Evolutionary conservation across 2,329 filamentous ascomycete species (phyloP).

Genomic region (Hymenoscyphus fraxineus): DNA sequence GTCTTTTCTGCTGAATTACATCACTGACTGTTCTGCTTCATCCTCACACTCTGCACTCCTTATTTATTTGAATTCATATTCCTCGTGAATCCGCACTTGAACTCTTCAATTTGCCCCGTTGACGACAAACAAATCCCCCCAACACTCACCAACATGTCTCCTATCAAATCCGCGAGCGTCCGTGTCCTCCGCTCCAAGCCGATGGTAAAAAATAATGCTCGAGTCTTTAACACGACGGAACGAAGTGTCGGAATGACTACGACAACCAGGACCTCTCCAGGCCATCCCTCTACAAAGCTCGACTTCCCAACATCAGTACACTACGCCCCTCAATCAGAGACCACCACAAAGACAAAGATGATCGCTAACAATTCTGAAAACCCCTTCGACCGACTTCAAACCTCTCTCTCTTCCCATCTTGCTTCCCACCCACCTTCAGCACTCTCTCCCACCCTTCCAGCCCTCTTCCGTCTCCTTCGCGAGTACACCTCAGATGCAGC

Average conservation of each 20-base stretch:
- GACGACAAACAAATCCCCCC: background rate
- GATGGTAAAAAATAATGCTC: conserved; percentile 8
- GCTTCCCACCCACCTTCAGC: background rate
- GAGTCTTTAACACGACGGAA: conserved; percentile 11
- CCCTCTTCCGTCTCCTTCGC: conserved; percentile 20
- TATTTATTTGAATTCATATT: background rate
- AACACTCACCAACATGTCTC: conserved; percentile 15
- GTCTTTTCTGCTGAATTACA: background rate
- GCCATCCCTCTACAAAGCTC: background rate
- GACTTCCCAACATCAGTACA: background rate
- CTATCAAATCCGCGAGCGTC: conserved; percentile 18
- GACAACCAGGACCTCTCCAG: conserved; percentile 15
- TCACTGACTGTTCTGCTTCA: background rate
- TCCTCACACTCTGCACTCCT: background rate
- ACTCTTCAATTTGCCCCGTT: background rate
- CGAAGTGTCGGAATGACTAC: conserved; percentile 18
- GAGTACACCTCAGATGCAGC: conserved; percentile 23
- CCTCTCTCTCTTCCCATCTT: conserved; percentile 3
- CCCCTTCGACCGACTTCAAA: conserved; percentile 1
- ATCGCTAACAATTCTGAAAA: background rate
- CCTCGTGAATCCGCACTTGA: background rate
- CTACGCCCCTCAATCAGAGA: conserved; percentile 6
- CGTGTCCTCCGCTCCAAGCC: conserved; percentile 17
- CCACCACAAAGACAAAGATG: background rate
- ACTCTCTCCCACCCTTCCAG: conserved; percentile 17